phyloP scores from a whole-genome alignment of 1,139 yeast species.

The Magnusiomyces suaveolens region DNA sequence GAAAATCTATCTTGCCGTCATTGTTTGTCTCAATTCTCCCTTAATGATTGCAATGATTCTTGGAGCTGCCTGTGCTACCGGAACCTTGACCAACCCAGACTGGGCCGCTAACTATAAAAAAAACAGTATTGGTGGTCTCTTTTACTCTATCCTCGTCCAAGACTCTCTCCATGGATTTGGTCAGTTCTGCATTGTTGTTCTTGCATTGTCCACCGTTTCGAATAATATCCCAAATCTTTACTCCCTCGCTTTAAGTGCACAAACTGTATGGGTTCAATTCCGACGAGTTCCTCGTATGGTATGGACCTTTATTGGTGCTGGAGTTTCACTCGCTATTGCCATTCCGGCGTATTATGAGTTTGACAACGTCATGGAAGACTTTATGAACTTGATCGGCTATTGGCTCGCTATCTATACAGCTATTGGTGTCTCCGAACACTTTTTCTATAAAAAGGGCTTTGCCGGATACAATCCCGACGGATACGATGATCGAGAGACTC shows the following conservation, averaged over 20 bases:
- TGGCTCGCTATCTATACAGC: constrained; percentile 81
- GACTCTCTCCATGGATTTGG: constrained; percentile 83
- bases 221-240: constrained; percentile 91
- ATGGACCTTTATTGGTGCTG: constrained; percentile 74
- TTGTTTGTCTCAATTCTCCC: constrained; percentile 57
- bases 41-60: constrained; percentile 62
- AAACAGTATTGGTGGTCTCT: constrained; percentile 69
- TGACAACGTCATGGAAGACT: constrained; percentile 62
- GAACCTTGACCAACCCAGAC: constrained; percentile 34
- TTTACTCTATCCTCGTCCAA: constrained; percentile 64
- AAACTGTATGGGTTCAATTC: constrained; percentile 68
- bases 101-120: constrained; percentile 47
- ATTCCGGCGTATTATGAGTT: constrained; percentile 79
- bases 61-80: constrained; percentile 84
- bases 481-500: constrained; percentile 45
- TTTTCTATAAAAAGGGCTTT: constrained; percentile 52
- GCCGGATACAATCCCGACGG: constrained; percentile 52
- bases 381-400: constrained; percentile 85
- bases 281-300: constrained; percentile 65
- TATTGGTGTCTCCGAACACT: constrained; percentile 66
- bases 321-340: constrained; percentile 69
- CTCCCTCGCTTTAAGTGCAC: constrained; percentile 77
- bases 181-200: constrained; percentile 73
- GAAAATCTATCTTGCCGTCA: constrained; percentile 55
- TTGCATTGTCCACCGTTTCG: constrained; percentile 77